Base-by-base conservation (phyloP, 1,284 basidiomycete genomes). In the Trametes versicolor region DNA sequence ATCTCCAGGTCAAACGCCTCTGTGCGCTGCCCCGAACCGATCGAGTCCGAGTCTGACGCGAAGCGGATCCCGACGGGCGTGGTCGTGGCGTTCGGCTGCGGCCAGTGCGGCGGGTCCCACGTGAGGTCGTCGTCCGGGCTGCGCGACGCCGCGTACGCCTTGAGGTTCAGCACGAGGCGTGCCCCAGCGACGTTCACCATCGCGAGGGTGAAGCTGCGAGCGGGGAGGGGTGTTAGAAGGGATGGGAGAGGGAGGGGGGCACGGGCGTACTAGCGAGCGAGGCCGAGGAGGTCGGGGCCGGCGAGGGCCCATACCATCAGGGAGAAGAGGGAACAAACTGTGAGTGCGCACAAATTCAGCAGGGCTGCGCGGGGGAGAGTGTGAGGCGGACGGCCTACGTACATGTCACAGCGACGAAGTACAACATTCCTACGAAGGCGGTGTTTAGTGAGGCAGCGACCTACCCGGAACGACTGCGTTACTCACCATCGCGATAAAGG, bases 261-360 rank as follows among this genome's bases (percentile, higher is more conserved):
- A 21, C n/a, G n/a, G 23, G 67, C 75, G 63, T 64, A 77, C 76
- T 76, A 76, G 62, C 75, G 72, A 34, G 75, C 75, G 25, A 77
- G 71, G 36, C 75, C 76, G 32, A 74, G 70, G 12, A 76, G 67
- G n/a, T 71, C 71, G 19, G 74, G 66, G n/a, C 71, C 70, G 0
- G 76, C 75, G 37, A 76, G 65, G n/a, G 74, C 75, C 76, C 76
- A 77, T 23, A 75, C 72, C 43, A 75, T 74, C 58, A 77, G 69
- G 23, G 73, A 74, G 62, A 77, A 76, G 21, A 73, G 67, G 59
- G 75, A 74, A 55, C 75, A 77, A 47, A 72, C 74, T 76, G 48
- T n/a, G 36, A 13, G 41, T 15, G 41, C 2, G 29, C 29, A 39
- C 5, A 10, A 39, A 4, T 2, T 39, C 37, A 39, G 37, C 34